phyloP scores from a whole-genome alignment of 2,329 filamentous ascomycete species.

The Chlorencoelia australis region DNA sequence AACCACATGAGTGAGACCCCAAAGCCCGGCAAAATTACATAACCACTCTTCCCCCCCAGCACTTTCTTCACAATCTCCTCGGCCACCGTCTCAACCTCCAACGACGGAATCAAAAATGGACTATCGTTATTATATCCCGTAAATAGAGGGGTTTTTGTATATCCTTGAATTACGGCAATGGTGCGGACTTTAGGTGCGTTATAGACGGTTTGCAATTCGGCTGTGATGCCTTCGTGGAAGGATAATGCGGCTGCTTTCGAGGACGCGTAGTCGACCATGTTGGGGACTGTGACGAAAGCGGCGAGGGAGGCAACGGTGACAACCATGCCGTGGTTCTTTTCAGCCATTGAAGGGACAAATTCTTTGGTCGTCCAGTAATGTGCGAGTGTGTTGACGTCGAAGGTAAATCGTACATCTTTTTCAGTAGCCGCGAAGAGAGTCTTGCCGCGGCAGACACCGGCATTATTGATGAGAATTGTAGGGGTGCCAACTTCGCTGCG shows the following conservation, averaged over 20 bases:
- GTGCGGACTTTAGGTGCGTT: conserved; percentile 54
- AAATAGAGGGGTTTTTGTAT: conserved; percentile 52
- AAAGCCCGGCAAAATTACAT: conserved; percentile 44
- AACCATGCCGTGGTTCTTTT: conserved; percentile 58
- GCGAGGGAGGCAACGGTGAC: conserved; percentile 60
- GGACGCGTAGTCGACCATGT: conserved; percentile 57
- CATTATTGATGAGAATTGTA: conserved; percentile 64
- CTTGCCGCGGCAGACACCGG: conserved; percentile 52
- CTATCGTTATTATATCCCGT: conserved; percentile 41
- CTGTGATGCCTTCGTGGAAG: conserved; percentile 57
- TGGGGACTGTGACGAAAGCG: conserved; percentile 48
- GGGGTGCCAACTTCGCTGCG: conserved; percentile 49
- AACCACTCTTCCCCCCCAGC: conserved; percentile 43
- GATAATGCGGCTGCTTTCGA: conserved; percentile 56
- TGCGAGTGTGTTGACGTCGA: conserved; percentile 59
- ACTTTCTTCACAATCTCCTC: conserved; percentile 53
- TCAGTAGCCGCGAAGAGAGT: conserved; percentile 49
- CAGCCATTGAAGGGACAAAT: conserved; percentile 57
- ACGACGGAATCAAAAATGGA: conserved; percentile 40
- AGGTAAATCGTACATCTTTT: conserved; percentile 52
- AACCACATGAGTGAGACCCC: conserved; percentile 33
- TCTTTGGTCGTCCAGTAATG: conserved; percentile 58
- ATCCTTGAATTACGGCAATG: conserved; percentile 54
- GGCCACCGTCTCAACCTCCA: conserved; percentile 53
- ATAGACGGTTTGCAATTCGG: conserved; percentile 49